Base-by-base conservation (phyloP, 129 eudicot species). In the Arctium minus region DNA sequence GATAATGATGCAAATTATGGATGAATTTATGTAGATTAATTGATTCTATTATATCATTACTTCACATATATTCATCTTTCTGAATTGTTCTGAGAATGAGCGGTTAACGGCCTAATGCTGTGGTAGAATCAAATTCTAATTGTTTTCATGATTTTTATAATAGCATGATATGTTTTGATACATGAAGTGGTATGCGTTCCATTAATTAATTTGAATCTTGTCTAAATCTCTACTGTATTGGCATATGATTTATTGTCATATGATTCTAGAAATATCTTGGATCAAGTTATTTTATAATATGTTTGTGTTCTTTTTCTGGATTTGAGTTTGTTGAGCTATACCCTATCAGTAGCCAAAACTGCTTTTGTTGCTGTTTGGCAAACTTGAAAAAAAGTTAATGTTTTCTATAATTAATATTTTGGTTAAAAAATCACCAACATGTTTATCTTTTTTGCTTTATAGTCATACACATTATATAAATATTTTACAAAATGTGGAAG, bases 1-100 rank as follows among this genome's bases (percentile, higher is more conserved):
- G 80, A 73, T 81, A n/a, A 74, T 81, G 79, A 74, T 73, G 79
- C 85, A 74, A 60, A 15, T 56, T 60, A 22, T 81, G 79, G 73
- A 81, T 75, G 74, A 60, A 4, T 62, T 72, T 33, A 44, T 32
- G 36, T 46, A 72, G 62, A 72, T 22, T 80, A 56, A 48, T 31
- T 72, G 38, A 53, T 72, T 70, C 39, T 69, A 15, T 42, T 70
- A 42, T 5, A 29, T 40, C 38, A 70, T 42, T 44, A n/a, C 42
- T 50, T 5, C 29, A 2, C 46, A 30, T 42, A 32, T 32, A 27
- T 35, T 29, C 9, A 17, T 78, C 39, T 79, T 79, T 65, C 9
- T 60, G 29, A 35, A 22, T 71, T 22, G n/a, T 56, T 37, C 53
- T 12, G 78, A 53, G 56, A 39, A 72, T 15, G 12, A 37, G 72